phyloP scores from a whole-genome alignment of 1,139 yeast species.

The Saccharomycopsis hybrid region DNA sequence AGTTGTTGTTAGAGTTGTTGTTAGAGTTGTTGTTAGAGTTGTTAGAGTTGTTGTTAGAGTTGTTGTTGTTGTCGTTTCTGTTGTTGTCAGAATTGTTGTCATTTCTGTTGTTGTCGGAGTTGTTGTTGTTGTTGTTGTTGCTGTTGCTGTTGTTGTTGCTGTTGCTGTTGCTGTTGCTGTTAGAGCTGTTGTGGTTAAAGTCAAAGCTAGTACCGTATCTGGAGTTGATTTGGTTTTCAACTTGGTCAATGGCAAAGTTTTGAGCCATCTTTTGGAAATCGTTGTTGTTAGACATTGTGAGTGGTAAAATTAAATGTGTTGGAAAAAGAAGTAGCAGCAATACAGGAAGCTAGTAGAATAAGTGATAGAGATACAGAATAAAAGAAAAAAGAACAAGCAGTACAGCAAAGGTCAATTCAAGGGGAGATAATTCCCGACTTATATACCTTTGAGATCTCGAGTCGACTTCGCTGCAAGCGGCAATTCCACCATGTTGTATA shows the following conservation, averaged over 20 bases:
- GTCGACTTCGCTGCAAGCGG: no score
- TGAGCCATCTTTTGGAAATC: conserved; percentile 15
- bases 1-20: conserved; percentile 12
- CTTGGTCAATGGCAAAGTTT: conserved; percentile 20
- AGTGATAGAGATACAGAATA: neutral
- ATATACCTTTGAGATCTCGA: no score
- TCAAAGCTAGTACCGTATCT: conserved; percentile 19
- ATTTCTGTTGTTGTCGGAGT: conserved; percentile 15
- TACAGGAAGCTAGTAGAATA: neutral
- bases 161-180: conserved; percentile 8
- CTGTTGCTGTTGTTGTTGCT: conserved; percentile 13
- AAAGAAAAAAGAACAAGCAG: neutral
- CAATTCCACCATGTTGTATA: no score
- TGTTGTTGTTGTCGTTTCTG: conserved; percentile 10
- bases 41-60: conserved; percentile 14
- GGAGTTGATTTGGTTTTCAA: conserved; percentile 20
- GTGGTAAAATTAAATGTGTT: neutral
- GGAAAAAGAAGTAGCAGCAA: neutral
- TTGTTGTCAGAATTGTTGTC: conserved; percentile 15
- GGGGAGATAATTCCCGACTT: no score
- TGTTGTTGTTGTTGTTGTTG: conserved; percentile 16
- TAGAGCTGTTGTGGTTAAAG: conserved; percentile 17
- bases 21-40: conserved; percentile 11
- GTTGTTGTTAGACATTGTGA: conserved; percentile 6
- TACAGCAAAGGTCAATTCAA: no score